phyloP scores from a whole-genome alignment of 169 alveolate species.

The Plasmodium vinckei region DNA sequence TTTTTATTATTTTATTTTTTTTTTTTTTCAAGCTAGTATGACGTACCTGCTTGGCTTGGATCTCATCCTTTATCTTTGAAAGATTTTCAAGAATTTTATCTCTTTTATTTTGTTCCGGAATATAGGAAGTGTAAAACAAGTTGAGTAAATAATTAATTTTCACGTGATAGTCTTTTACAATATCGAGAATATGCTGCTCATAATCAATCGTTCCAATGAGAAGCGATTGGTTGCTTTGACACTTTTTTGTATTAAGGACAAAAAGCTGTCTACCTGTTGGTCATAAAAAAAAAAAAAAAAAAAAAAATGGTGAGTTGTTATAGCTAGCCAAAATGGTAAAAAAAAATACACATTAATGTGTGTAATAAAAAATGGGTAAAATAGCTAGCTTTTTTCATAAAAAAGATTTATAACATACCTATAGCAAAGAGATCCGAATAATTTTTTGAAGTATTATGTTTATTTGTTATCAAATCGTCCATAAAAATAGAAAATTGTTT shows the following conservation, averaged over 20 bases:
- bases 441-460: conserved; percentile 17
- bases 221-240: conserved; percentile 68
- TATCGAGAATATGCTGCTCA: conserved; percentile 63
- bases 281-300: not conserved
- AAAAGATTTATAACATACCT: conserved; percentile 3
- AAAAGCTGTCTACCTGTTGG: conserved; percentile 43
- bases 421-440: conserved; percentile 50
- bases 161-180: conserved; percentile 67
- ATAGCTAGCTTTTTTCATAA: too few relatives aligned
- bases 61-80: conserved; percentile 59
- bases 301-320: not conserved
- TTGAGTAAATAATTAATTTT: conserved; percentile 61
- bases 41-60: conserved; percentile 64
- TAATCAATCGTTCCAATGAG: conserved; percentile 67
- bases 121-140: conserved; percentile 58
- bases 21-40: not conserved
- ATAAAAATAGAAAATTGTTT: conserved; percentile 15
- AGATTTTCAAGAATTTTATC: conserved; percentile 52
- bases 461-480: conserved; percentile 26
- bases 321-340: too few relatives aligned
- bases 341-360: too few relatives aligned
- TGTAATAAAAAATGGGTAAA: too few relatives aligned
- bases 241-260: conserved; percentile 49
- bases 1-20: not conserved
- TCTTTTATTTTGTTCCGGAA: conserved; percentile 60